These are phyloP conservation scores for Neofusicoccum parvum DNA, from an alignment of 2,329 filamentous ascomycete genomes.

Conservation along the genomic window DNA sequence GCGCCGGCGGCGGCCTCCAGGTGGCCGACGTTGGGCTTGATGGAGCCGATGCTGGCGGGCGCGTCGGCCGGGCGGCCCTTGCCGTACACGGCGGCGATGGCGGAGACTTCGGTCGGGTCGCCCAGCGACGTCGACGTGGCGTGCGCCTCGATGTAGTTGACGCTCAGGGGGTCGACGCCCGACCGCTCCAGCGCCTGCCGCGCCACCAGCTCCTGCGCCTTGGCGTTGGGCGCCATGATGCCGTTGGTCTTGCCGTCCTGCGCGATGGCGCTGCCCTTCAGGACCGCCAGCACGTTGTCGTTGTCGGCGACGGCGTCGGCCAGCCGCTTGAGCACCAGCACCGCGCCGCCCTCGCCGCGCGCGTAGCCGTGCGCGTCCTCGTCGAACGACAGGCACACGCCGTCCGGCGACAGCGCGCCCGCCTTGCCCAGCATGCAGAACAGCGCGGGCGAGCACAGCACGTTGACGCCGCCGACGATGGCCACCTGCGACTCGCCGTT, in stretches of 20 bases:
- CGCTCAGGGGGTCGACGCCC: slow-evolving; percentile 24
- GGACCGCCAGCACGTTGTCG: slow-evolving; percentile 36
- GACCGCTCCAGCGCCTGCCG: slow-evolving; percentile 26
- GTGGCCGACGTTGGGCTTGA: slow-evolving; percentile 38
- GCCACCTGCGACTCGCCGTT: slow-evolving; percentile 34
- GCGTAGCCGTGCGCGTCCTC: slow-evolving; percentile 35
- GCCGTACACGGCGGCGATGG: slow-evolving; percentile 26
- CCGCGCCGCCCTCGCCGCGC: slow-evolving; percentile 35
- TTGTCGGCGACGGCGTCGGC: slow-evolving; percentile 30
- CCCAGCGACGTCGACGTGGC: slow-evolving; percentile 28
- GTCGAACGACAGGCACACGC: slow-evolving; percentile 36
- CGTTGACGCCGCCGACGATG: slow-evolving; percentile 38
- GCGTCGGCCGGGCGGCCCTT: slow-evolving; percentile 47
- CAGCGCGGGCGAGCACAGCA: slow-evolving; percentile 35
- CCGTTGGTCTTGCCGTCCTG: slow-evolving; percentile 39
- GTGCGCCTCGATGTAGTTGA: slow-evolving; percentile 26
- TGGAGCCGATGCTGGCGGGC: slow-evolving; percentile 44
- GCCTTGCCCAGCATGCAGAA: slow-evolving; percentile 32
- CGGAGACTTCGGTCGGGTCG: slow-evolving; percentile 29
- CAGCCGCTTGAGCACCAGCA: slow-evolving; percentile 34
- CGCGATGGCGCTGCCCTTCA: slow-evolving; percentile 35
- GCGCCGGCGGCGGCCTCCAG: slow-evolving; percentile 33
- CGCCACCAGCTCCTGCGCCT: slow-evolving; percentile 34
- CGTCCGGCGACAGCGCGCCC: slow-evolving; percentile 26
- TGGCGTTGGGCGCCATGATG: slow-evolving; percentile 40